Percentiles rank a stretch among this genome's conserved stretches.
Conservation (phyloP, 352 stramenopile genomes). For the Phytophthora fragariaefolia region DNA sequence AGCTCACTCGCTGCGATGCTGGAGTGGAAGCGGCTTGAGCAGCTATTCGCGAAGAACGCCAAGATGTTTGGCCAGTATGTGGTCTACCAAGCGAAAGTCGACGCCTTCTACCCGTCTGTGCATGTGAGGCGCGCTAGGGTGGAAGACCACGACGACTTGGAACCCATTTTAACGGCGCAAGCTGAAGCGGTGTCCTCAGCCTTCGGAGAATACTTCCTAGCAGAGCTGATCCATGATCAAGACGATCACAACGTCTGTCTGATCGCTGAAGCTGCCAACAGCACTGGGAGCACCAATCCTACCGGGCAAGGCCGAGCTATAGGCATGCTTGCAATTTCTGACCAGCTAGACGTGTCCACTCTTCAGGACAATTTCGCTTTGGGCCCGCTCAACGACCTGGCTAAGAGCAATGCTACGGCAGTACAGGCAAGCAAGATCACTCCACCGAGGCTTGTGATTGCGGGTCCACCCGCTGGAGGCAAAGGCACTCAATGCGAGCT, state of each 20-base stretch:
- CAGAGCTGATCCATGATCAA: constrained; percentile 91
- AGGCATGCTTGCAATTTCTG: constrained; percentile 82
- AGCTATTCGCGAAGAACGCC: constrained; percentile 45
- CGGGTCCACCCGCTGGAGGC: constrained; percentile 90
- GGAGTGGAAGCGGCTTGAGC: constrained; percentile 29
- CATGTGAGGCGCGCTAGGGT: constrained; percentile 73
- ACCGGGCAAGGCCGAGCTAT: constrained; percentile 51
- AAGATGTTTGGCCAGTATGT: constrained; percentile 51
- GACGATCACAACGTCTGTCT: constrained; percentile 87
- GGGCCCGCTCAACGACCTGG: constrained; percentile 77
- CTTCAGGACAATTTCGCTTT: constrained; percentile 91
- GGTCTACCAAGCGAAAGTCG: constrained; percentile 54
- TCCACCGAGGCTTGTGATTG: constrained; percentile 79
- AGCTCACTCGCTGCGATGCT: constrained; percentile 6
- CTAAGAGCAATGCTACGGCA: constrained; percentile 40
- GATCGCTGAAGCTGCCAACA: constrained; percentile 55
- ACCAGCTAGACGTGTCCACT: constrained; percentile 82
- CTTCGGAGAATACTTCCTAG: constrained; percentile 94
- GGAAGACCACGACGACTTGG: constrained; percentile 85
- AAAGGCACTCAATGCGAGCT: constrained; percentile 96
- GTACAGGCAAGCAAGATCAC: constrained; percentile 40
- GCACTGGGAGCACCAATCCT: constrained; percentile 20
- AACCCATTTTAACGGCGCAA: constrained; percentile 70
- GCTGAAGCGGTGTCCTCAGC: constrained; percentile 64
- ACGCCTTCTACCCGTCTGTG: constrained; percentile 48